Conservation (phyloP, 108 stramenopile species). For the Conticribra weissflogii region DNA sequence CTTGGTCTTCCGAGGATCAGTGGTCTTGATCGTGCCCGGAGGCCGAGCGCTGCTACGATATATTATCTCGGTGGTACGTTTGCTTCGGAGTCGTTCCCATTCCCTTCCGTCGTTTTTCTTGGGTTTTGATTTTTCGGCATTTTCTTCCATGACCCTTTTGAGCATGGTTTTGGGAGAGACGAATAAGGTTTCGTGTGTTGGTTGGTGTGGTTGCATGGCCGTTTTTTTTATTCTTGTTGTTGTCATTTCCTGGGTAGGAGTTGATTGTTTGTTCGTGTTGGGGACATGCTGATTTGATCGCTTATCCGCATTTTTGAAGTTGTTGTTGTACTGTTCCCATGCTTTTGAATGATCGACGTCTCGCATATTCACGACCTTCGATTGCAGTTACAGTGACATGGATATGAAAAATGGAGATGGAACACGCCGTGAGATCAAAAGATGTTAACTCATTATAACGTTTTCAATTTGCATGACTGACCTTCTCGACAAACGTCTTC, state of each 20-base stretch:
- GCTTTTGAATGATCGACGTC: slow-evolving; percentile 23
- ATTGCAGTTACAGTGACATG: neutral
- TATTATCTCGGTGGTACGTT: neutral
- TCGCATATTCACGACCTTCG: slow-evolving; percentile 10
- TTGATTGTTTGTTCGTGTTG: neutral
- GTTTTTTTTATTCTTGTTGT: too few relatives aligned
- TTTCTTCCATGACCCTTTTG: slow-evolving; percentile 1
- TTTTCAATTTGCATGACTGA: slow-evolving; percentile 10
- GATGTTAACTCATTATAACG: neutral
- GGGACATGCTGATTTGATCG: neutral
- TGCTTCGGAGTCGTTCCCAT: neutral
- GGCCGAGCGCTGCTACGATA: slow-evolving; percentile 7
- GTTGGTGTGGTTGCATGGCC: too few relatives aligned
- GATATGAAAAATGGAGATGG: neutral
- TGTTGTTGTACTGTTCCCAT: slow-evolving; percentile 30
- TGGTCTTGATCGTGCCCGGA: neutral
- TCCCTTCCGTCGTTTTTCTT: neutral
- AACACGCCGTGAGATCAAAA: neutral
- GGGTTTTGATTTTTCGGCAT: neutral
- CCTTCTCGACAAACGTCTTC: slow-evolving; percentile 45
- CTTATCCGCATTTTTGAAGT: neutral
- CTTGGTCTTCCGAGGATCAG: neutral
- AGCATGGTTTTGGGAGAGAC: neutral
- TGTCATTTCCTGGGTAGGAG: too few relatives aligned
- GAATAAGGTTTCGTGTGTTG: too few relatives aligned